phyloP scores from a whole-genome alignment of 495 filamentous ascomycete genomes.

The Hamigera avellanea region DNA sequence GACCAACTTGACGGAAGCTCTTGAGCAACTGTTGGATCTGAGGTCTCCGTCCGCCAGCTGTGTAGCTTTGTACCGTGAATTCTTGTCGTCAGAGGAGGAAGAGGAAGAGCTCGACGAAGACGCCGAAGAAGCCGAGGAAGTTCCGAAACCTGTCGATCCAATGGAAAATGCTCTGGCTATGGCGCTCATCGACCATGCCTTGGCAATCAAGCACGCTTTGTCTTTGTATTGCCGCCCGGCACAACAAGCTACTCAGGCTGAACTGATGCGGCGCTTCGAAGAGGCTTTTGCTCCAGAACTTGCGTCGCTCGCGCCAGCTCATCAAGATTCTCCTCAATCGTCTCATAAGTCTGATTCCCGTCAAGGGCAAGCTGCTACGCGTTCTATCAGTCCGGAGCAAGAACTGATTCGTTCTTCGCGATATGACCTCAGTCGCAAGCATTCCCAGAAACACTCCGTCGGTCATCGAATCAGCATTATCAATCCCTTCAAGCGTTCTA shows the following conservation, averaged over 20 bases:
- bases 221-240: conserved; percentile 50
- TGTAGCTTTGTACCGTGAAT: conserved; percentile 61
- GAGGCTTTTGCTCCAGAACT: conserved; percentile 38
- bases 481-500: conserved; percentile 35
- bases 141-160: conserved; percentile 37
- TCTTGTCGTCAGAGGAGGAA: conserved; percentile 50
- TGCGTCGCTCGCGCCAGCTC: conserved; percentile 16
- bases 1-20: conserved; percentile 55
- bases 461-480: conserved; percentile 38
- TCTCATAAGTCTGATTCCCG: conserved; percentile 14
- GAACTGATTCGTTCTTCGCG: conserved; percentile 24
- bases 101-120: conserved; percentile 36
- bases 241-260: conserved; percentile 45
- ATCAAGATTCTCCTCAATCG: conserved; percentile 14
- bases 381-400: conserved; percentile 28
- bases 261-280: conserved; percentile 39
- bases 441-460: conserved; percentile 25
- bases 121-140: conserved; percentile 26
- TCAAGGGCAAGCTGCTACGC: conserved; percentile 14
- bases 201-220: conserved; percentile 75
- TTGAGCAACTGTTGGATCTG: conserved; percentile 61
- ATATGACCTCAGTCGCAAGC: conserved; percentile 22
- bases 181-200: conserved; percentile 79
- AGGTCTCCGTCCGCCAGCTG: conserved; percentile 49
- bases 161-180: conserved; percentile 77